phyloP scores from a whole-genome alignment of 176 grass and related monocot species.

The Secale cereale region DNA sequence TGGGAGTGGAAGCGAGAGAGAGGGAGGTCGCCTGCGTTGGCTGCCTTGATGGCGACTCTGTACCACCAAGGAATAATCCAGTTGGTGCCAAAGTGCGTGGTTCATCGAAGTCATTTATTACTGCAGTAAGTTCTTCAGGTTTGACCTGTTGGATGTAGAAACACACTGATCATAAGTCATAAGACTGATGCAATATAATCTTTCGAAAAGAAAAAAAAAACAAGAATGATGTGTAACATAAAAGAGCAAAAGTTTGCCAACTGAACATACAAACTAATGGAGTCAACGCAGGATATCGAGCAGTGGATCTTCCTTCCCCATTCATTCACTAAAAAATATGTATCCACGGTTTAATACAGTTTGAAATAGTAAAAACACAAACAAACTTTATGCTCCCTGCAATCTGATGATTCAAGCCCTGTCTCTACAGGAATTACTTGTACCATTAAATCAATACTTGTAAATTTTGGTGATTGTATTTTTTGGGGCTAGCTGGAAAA shows the following conservation, averaged over 20 bases:
- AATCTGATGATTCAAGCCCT: background rate
- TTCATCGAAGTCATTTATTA: conserved; percentile 46
- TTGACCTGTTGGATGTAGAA: conserved; percentile 30
- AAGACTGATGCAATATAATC: background rate
- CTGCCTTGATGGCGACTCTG: conserved; percentile 10
- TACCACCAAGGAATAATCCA: conserved; percentile 45
- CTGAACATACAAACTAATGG: background rate
- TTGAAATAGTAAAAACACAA: background rate
- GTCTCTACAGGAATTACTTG: background rate
- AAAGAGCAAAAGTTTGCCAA: background rate
- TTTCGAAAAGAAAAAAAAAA: too few species aligned
- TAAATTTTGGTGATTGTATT: background rate
- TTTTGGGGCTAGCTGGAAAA: background rate
- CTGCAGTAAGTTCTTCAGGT: conserved; percentile 34
- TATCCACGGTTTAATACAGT: background rate
- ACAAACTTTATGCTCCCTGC: background rate
- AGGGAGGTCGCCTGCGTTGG: too few species aligned
- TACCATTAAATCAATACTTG: background rate
- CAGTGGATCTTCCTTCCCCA: background rate
- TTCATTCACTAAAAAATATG: background rate
- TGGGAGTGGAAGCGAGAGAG: too few species aligned
- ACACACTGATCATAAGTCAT: background rate
- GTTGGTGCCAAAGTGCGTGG: conserved; percentile 50
- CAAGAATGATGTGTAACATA: background rate
- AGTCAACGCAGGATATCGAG: background rate